Base-by-base conservation (phyloP, 1,284 basidiomycete species). In the Puccinia brachypodii region DNA sequence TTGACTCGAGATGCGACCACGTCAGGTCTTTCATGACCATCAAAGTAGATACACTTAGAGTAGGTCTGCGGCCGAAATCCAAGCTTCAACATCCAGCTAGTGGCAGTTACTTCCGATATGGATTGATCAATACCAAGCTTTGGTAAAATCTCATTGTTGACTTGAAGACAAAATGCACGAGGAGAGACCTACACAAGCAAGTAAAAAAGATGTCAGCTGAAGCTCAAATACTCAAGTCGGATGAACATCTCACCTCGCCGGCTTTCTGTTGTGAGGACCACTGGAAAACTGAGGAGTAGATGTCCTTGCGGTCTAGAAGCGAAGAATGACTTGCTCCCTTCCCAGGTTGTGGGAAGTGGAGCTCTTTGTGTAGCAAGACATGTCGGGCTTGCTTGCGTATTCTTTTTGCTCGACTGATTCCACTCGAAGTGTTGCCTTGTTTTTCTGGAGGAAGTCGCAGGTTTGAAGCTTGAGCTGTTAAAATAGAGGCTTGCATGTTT, bases 381-480 rank as follows among this genome's bases (percentile, higher is more conserved):
- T 50, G 22, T 11, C 22, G 11, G 22, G 47, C 47, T 50, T 50
- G 47, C 22, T 50, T 50, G 11, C 47, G 47, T 11, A 50, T 22
- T 50, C 22, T 50, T 50, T 50, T 11, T 11, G 47, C 47, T 50
- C 22, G 47, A 50, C 47, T 22, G 11, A 50, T 50, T 50, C 11
- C 47, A 50, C 47, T 50, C 22, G 47, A 50, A 50, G 47, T 50
- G 11, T 50, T 50, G 22, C 11, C 36, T 66, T 66, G 33, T 28
- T 19, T 40, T 1, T 1, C 16, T 16, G 64, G 28, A 40, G 14
- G 66, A 44, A 69, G 66, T 44, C 40, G 25, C 6, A 22, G 40
- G n/a, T 69, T 69, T 25, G 66, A 69, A 44, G 66, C 38, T 69
- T 22, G 13, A 25, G 66, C 38, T 69, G 22, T 69, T 14, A 44